Evolutionary conservation across 768 basidiomycete genomes (phyloP).

Genomic region (Tubosaeta sp.): DNA sequence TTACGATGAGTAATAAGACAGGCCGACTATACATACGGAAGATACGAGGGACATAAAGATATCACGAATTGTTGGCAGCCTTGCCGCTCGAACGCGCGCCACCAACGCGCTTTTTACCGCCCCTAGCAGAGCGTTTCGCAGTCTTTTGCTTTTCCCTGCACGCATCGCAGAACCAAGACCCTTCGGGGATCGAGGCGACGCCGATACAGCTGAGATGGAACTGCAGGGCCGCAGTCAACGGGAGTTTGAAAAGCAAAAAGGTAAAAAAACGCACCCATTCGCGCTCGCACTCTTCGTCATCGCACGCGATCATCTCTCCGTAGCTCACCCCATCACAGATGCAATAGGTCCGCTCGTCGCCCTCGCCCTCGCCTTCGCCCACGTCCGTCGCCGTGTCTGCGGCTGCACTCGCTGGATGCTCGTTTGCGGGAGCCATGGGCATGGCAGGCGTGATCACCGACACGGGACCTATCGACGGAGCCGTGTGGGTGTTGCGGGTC

Average conservation of each 20-base stretch:
- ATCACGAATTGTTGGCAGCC: constrained; percentile 29
- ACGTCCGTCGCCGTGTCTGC: constrained; percentile 43
- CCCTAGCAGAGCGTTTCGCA: constrained; percentile 45
- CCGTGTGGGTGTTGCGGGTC: constrained; percentile 36
- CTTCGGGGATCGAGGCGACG: constrained; percentile 60
- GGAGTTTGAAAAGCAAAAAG: constrained; percentile 2
- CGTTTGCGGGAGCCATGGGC: constrained; percentile 25
- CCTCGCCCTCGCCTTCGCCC: constrained; percentile 49
- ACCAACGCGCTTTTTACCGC: constrained; percentile 51
- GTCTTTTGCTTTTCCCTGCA: constrained; percentile 55
- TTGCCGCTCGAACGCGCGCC: constrained; percentile 29
- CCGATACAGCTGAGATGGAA: constrained; percentile 80
- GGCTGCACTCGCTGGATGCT: constrained; percentile 34
- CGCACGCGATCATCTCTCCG: constrained; percentile 95
- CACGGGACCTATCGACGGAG: constrained; percentile 23
- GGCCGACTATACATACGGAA: constrained; percentile 12
- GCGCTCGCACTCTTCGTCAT: constrained; percentile 69
- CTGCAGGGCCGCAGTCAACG: constrained; percentile 35
- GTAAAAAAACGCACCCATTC: constrained; percentile 73
- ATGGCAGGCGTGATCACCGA: constrained; percentile 22
- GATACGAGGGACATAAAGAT: not conserved
- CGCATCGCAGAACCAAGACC: constrained; percentile 71
- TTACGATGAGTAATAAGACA: constrained; percentile 25
- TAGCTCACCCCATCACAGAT: constrained; percentile 80
- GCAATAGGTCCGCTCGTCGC: constrained; percentile 70